Conservation (phyloP, 192 early-diverging fungal species). For the Funneliformis mosseae region DNA sequence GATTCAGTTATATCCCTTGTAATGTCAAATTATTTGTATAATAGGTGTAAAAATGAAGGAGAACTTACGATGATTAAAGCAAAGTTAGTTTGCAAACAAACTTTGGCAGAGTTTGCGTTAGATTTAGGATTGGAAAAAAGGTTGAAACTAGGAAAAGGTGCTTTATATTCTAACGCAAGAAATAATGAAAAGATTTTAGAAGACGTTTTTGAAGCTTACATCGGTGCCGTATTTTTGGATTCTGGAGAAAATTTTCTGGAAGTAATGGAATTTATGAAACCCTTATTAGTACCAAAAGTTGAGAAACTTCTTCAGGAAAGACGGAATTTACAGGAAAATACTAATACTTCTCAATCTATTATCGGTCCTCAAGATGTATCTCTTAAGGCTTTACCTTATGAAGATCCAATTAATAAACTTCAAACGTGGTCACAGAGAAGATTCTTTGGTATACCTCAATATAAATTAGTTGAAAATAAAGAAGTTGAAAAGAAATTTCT, state of each 20-base stretch:
- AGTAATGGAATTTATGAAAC: not conserved
- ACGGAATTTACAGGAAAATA: not conserved
- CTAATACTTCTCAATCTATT: not conserved
- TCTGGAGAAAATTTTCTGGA: not conserved
- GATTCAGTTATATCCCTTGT: not conserved
- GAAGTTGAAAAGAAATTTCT: no score
- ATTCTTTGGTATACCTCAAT: not conserved
- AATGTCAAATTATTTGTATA: not conserved
- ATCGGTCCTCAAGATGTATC: not conserved
- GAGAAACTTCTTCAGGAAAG: not conserved
- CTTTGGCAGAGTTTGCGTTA: not conserved
- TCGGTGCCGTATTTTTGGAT: slow-evolving; percentile 14
- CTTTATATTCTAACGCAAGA: not conserved
- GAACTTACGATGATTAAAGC: not conserved
- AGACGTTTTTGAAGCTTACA: slow-evolving; percentile 5
- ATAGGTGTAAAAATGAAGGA: not conserved
- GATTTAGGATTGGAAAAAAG: not conserved
- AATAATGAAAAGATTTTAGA: slow-evolving; percentile 14
- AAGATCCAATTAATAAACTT: slow-evolving; percentile 1
- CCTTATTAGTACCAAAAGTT: not conserved
- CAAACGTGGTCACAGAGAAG: slow-evolving; percentile 3
- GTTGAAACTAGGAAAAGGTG: not conserved
- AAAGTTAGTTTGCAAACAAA: slow-evolving; percentile 13
- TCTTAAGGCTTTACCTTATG: not conserved
- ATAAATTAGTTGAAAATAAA: not conserved